phyloP scores from a whole-genome alignment of 495 filamentous ascomycete genomes.

The Hyphodiscus hymeniophilus region DNA sequence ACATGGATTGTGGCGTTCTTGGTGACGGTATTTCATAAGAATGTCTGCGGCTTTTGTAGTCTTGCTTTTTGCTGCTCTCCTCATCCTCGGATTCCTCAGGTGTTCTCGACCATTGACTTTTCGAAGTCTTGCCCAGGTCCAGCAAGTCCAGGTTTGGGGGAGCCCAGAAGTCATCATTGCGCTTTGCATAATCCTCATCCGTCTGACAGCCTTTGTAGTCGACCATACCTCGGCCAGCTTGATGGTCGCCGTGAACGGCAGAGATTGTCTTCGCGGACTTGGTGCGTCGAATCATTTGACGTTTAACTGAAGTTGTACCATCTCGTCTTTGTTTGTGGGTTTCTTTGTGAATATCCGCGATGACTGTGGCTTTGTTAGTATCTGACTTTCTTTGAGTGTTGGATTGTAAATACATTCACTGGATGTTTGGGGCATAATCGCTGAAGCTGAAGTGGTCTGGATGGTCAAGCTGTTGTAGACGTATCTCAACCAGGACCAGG shows the following conservation, averaged over 20 bases:
- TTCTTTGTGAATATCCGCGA: conserved; percentile 10
- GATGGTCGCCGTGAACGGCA: not conserved
- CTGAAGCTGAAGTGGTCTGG: not conserved
- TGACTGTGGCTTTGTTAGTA: conserved; percentile 2
- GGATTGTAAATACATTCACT: conserved; percentile 1
- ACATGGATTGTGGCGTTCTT: conserved; percentile 2
- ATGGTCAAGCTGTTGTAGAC: not conserved
- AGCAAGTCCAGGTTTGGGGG: conserved; percentile 6
- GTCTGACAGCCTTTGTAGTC: not conserved
- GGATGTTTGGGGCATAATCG: conserved; percentile 6
- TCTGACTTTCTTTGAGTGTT: not conserved
- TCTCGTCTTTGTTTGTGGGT: conserved; percentile 1
- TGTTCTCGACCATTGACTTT: not conserved
- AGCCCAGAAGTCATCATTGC: conserved; percentile 7
- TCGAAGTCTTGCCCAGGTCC: not conserved
- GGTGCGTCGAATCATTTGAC: not conserved
- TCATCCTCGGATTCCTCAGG: not conserved
- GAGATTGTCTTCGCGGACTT: conserved; percentile 5
- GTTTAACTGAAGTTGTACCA: conserved; percentile 7
- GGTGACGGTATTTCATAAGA: conserved; percentile 3
- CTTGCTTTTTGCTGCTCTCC: not conserved
- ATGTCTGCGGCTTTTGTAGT: not conserved
- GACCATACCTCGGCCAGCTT: not conserved
- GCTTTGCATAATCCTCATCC: not conserved
- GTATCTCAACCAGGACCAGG: not conserved